Evolutionary conservation across 805 yeast genomes (phyloP).

Genomic region (Candida krabiensis): DNA sequence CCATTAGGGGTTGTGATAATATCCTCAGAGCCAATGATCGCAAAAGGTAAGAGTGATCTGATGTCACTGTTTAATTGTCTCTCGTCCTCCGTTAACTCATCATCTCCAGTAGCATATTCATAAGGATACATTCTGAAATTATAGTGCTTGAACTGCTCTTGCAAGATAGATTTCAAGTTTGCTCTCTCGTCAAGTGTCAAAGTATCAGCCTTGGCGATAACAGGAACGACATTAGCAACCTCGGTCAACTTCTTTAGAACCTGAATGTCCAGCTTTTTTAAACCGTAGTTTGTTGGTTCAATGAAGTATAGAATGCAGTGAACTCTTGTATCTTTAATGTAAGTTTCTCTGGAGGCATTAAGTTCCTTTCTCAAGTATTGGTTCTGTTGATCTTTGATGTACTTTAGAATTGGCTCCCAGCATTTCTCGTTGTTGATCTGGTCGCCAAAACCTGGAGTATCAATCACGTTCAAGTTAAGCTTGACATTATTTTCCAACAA

Average conservation of each 20-base stretch:
- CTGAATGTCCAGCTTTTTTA: constrained; percentile 77
- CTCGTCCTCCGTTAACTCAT: constrained; percentile 62
- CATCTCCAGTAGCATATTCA: constrained; percentile 41
- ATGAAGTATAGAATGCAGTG: constrained; percentile 91
- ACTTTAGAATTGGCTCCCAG: constrained; percentile 95
- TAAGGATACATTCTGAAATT: constrained; percentile 82
- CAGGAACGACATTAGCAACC: constrained; percentile 91
- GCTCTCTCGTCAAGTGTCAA: constrained; percentile 84
- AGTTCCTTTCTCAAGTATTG: constrained; percentile 88
- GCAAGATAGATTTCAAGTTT: constrained; percentile 71
- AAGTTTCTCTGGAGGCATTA: constrained; percentile 87
- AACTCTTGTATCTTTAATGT: constrained; percentile 83
- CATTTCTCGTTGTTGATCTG: constrained; percentile 92
- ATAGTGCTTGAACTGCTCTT: constrained; percentile 71
- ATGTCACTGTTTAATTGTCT: constrained; percentile 72
- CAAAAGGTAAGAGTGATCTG: constrained; percentile 83
- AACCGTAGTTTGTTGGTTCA: constrained; percentile 86
- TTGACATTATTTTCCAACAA: constrained; percentile 85
- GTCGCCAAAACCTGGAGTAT: constrained; percentile 98
- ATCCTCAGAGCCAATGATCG: constrained; percentile 87
- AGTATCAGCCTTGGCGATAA: constrained; percentile 91
- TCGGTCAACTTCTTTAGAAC: constrained; percentile 84
- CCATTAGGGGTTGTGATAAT: constrained; percentile 71
- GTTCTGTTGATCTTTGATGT: constrained; percentile 93
- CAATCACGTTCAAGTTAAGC: constrained; percentile 83